A percentile compares a stretch with the other conserved stretches of the same genome.
These are phyloP conservation scores for Monosporascus sp. DNA, from an alignment of 2,329 filamentous ascomycete species.

Conservation along the genomic window DNA sequence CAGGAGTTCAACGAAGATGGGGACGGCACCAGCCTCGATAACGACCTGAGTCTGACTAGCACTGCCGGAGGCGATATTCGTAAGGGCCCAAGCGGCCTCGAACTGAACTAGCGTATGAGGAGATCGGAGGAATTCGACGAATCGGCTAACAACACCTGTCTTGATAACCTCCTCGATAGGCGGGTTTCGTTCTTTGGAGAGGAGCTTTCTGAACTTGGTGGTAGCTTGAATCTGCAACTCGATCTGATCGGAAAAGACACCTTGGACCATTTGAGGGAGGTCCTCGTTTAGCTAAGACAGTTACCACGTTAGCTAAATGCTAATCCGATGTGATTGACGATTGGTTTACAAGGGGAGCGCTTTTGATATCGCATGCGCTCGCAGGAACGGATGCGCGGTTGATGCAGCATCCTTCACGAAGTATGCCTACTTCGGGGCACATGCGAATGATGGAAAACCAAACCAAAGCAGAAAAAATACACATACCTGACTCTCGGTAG, in stretches of 20 bases:
- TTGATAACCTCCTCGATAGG: conserved; percentile 99
- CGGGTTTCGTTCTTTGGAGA: conserved; percentile 98
- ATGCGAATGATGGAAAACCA: conserved; percentile 2
- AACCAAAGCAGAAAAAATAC: conserved; percentile 13
- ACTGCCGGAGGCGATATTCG: conserved; percentile 97
- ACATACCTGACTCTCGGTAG: conserved; percentile 93
- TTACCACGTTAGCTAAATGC: conserved; percentile 21
- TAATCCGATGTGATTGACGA: background rate
- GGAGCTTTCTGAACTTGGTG: conserved; percentile 95
- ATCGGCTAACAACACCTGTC: conserved; percentile 93
- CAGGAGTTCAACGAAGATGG: conserved; percentile 95
- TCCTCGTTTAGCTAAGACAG: conserved; percentile 80
- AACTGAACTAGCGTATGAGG: conserved; percentile 98
- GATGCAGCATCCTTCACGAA: too few relatives aligned
- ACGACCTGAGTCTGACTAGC: conserved; percentile 97
- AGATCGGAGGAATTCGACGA: conserved; percentile 96
- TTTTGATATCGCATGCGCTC: too few relatives aligned
- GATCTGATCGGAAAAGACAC: conserved; percentile 98
- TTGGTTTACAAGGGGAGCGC: too few relatives aligned
- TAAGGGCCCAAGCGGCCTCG: conserved; percentile 97
- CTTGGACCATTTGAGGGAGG: conserved; percentile 94
- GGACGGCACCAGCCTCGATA: conserved; percentile 95
- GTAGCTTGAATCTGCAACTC: conserved; percentile 96
- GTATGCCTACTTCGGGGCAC: too few relatives aligned
- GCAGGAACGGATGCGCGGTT: too few relatives aligned